Evolutionary conservation across 2,329 filamentous ascomycete genomes (phyloP), one percentile per base, ranked within the genome.

Genomic region (Cordyceps cicadae): DNA sequence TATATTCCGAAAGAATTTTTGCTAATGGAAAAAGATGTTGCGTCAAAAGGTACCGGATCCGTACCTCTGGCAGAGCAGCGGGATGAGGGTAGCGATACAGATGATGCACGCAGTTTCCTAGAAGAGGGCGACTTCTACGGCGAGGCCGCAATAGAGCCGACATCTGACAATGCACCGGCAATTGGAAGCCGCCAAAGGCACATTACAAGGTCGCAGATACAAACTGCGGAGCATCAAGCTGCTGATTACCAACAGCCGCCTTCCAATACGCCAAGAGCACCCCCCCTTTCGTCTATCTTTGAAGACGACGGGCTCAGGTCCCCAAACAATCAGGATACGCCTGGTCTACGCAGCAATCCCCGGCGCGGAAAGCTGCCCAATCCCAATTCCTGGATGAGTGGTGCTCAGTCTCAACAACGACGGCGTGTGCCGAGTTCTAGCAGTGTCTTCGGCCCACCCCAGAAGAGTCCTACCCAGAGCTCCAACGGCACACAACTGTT

Each of bases 111-210:
- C 24, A 75, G 73, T 55, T 76, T 76, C 64, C 67, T 59, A 3
- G 67, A 72, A 34, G 74, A 76, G 62, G 73, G 68, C 55, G 71
- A 74, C 54, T 70, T 66, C 50, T 76, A 69, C 60, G 71, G 68
- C 32, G 69, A 74, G 63, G 74, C 74, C n/a, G 71, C 69, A 62
- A 74, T 76, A 68, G 67, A 60, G 54, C 71, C 70, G 49, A 67
- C 70, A 5, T 66, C 70, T 45, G 63, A 60, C 55, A 24, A 32
- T 7, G 62, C 59, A 11, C 46, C 62, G 24, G 8, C 24, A 26
- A 34, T 14, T 29, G 41, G 48, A 24, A 3, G 5, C 14, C 58
- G 21, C 5, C 58, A 46, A 48, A n/a, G 32, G 19, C 14, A 11
- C n/a, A 48, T 29, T n/a, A 12, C 50, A 24, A 5, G 17, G 19